A percentile compares a stretch with the other conserved stretches of the same genome.
Evolutionary conservation across 1,284 basidiomycete species (phyloP).

Genomic region (Apiotrichum veenhuisii): DNA sequence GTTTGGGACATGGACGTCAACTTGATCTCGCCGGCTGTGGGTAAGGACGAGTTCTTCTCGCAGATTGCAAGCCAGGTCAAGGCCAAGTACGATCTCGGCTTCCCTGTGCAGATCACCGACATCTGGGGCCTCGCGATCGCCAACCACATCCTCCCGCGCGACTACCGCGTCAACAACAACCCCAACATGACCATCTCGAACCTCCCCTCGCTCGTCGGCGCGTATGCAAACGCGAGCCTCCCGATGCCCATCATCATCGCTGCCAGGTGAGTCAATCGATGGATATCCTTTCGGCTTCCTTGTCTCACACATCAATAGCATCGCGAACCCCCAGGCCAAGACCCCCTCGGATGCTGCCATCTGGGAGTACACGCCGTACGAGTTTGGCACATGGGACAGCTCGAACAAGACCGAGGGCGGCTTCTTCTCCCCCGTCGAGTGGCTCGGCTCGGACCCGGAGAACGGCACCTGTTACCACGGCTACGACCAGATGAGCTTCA

Average conservation of each 20-base stretch:
- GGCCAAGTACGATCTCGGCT: constrained; percentile 41
- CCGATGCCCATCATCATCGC: constrained; percentile 52
- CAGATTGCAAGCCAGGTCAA: constrained; percentile 21
- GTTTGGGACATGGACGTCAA: constrained; percentile 51
- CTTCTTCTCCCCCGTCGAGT: constrained; percentile 44
- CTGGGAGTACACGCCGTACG: constrained; percentile 53
- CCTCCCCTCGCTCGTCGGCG: constrained; percentile 24
- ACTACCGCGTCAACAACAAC: constrained; percentile 35
- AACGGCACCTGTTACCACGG: constrained; percentile 46
- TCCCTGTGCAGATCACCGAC: constrained; percentile 44
- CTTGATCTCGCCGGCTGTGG: constrained; percentile 46
- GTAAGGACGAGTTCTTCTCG: constrained; percentile 41
- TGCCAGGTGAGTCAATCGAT: constrained; percentile 39
- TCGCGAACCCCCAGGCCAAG: neutral
- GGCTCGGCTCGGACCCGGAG: constrained; percentile 39
- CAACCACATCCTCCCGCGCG: constrained; percentile 39
- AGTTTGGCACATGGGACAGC: constrained; percentile 53
- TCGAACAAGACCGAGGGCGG: constrained; percentile 29
- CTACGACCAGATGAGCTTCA: constrained; percentile 48
- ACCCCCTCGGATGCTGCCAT: constrained; percentile 36
- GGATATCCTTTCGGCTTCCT: neutral
- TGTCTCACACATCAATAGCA: too few species aligned
- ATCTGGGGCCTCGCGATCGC: constrained; percentile 43
- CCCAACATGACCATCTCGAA: constrained; percentile 47
- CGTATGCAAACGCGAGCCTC: constrained; percentile 19